Evolutionary conservation across 2,329 filamentous ascomycete species (phyloP), one percentile per base, ranked within the genome.

Genomic region (Cercospora beticola): DNA sequence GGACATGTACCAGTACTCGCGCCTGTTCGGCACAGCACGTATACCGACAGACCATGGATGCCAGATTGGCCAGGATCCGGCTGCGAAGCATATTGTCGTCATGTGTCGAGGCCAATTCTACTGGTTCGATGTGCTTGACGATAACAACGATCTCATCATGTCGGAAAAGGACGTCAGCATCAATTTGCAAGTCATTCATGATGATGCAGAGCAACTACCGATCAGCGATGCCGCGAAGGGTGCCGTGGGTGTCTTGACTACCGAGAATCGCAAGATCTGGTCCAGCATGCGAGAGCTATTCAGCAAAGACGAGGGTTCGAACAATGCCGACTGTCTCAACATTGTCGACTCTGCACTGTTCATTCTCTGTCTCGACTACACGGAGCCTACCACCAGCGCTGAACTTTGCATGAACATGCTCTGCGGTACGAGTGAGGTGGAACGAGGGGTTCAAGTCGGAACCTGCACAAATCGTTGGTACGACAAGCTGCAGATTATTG

Each of bases 381-480:
- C 93, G 0, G 94, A 97, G 78, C 94, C 95, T 0, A 82, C 86
- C 0, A 93, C 88, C 58, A 91, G 90, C 0, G 90, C 93, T 0
- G 91, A 93, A 33, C 87, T 98, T n/a, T 97, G 94, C 80, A 93
- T 93, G 78, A 99, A 98, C 80, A 98, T 99, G 94, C 90, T 99
- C 12, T 98, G 95, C 76, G 95, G 95, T 56, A 97, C 93, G 0
- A 97, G 91, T 74, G 90, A 95, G 76, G 90, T 98, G 12, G 92
- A 97, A 76, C 92, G 91, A 77, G 95, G 95, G 4, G 92, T 99
- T 1, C 95, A 99, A 81, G 93, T 97, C 56, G 95, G 95, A 31
- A 98, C 95, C 1, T 99, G 95, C 82, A 97, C 94, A 14, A 99
- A 99, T 80, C 87, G 95, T 70, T 99, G 95, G 95, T 99, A 99